Evolutionary conservation across 306 rosid species (phyloP).

Genomic region (Medicago arabica): DNA sequence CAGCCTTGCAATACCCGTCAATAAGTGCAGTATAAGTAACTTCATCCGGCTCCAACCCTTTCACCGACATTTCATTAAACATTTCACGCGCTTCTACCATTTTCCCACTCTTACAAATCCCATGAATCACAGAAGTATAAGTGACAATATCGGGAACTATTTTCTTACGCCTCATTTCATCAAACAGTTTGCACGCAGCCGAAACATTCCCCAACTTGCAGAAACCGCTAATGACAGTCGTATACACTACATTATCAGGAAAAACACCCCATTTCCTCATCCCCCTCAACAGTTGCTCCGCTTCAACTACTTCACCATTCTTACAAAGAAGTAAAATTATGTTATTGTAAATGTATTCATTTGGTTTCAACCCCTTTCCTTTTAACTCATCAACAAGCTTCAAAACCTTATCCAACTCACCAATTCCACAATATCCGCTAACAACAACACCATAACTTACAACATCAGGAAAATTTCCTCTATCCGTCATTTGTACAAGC

Average conservation of each 20-base stretch:
- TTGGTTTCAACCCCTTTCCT: conserved; percentile 65
- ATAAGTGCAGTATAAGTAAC: conserved; percentile 77
- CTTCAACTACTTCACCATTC: conserved; percentile 62
- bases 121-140: conserved; percentile 74
- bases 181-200: conserved; percentile 59
- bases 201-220: conserved; percentile 67
- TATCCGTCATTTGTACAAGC: conserved; percentile 75
- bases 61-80: conserved; percentile 62
- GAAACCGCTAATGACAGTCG: conserved; percentile 76
- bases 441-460: conserved; percentile 82
- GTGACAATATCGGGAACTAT: conserved; percentile 70
- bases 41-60: conserved; percentile 78
- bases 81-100: conserved; percentile 66
- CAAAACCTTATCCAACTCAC: conserved; percentile 62
- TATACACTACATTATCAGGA: conserved; percentile 81
- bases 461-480: conserved; percentile 70
- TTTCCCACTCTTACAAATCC: conserved; percentile 69
- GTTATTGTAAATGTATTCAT: conserved; percentile 66
- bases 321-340: conserved; percentile 66
- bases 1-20: conserved; percentile 82
- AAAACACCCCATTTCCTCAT: conserved; percentile 54
- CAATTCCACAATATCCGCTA: conserved; percentile 65
- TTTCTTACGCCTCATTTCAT: conserved; percentile 66
- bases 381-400: conserved; percentile 78
- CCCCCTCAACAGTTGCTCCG: conserved; percentile 66